A percentile compares a stretch with the other conserved stretches of the same genome.
Evolutionary conservation across 352 stramenopile species (phyloP).

Genomic region (Phytophthora brassicae): DNA sequence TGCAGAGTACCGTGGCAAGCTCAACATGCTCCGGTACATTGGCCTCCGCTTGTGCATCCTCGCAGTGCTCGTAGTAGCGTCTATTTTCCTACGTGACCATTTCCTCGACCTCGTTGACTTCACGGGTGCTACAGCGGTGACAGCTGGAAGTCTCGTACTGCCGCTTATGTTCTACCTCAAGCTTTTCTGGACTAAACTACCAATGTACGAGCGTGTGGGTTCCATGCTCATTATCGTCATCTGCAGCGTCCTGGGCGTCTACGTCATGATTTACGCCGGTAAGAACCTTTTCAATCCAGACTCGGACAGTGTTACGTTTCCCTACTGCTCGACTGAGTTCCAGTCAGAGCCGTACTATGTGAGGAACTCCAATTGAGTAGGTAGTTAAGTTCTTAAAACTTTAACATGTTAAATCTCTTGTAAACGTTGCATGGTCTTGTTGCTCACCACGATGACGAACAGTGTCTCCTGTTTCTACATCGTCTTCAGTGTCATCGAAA

Average conservation of each 20-base stretch:
- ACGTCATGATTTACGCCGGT: slow-evolving; percentile 44
- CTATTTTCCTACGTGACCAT: slow-evolving; percentile 42
- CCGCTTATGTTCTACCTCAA: slow-evolving; percentile 58
- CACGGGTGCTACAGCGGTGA: slow-evolving; percentile 43
- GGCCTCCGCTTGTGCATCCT: slow-evolving; percentile 36
- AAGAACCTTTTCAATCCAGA: slow-evolving; percentile 45
- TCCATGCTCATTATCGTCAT: slow-evolving; percentile 40
- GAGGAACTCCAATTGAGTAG: slow-evolving; percentile 17
- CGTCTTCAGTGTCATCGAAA: no score
- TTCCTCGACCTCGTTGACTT: slow-evolving; percentile 58
- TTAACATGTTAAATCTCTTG: slow-evolving; percentile 9
- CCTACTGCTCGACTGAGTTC: slow-evolving; percentile 52
- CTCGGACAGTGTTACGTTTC: slow-evolving; percentile 37
- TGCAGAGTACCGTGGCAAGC: slow-evolving; percentile 31
- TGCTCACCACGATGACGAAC: slow-evolving; percentile 14
- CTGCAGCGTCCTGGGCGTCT: slow-evolving; percentile 35
- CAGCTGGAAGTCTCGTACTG: slow-evolving; percentile 39
- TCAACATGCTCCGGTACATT: slow-evolving; percentile 39
- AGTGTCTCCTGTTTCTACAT: no score
- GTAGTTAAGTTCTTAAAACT: no score
- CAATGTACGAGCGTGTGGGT: slow-evolving; percentile 40
- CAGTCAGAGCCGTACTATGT: slow-evolving; percentile 52
- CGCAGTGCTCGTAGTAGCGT: slow-evolving; percentile 33
- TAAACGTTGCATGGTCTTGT: slow-evolving; percentile 9
- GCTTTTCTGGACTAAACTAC: slow-evolving; percentile 38